These are phyloP conservation scores for Protea cynaroides DNA, from an alignment of 164 flowering plant species.

Conservation along the genomic window DNA sequence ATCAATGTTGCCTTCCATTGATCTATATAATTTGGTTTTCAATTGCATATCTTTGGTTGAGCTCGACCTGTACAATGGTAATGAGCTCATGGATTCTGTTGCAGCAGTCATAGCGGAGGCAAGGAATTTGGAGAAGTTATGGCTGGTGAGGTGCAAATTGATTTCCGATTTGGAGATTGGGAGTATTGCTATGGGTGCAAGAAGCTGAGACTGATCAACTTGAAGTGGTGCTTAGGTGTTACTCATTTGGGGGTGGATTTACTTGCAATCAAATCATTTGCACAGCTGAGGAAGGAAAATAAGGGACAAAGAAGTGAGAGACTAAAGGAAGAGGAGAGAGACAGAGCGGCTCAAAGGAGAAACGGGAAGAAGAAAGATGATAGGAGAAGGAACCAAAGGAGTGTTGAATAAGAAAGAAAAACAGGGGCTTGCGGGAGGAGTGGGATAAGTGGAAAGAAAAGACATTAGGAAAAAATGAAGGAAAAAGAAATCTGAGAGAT, in stretches of 20 bases:
- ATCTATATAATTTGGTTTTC: conserved; percentile 40
- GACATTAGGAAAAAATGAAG: too few relatives aligned
- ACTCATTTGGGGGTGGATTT: conserved; percentile 77
- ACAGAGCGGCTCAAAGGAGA: too few relatives aligned
- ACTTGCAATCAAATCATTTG: conserved; percentile 78
- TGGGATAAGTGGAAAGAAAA: too few relatives aligned
- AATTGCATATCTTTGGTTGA: conserved; percentile 53
- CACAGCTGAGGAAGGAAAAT: too few relatives aligned
- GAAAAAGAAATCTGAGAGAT: too few relatives aligned
- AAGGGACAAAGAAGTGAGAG: too few relatives aligned
- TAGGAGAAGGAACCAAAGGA: too few relatives aligned
- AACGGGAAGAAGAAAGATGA: too few relatives aligned
- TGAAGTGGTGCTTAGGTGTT: conserved; percentile 82
- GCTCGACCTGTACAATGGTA: conserved; percentile 65
- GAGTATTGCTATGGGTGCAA: conserved; percentile 79
- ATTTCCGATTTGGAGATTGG: conserved; percentile 84
- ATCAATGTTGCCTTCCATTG: conserved; percentile 33
- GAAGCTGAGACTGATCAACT: conserved; percentile 52
- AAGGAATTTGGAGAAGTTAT: conserved; percentile 58
- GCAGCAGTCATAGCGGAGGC: conserved; percentile 63
- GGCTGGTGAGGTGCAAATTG: conserved; percentile 78
- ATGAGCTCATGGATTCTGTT: conserved; percentile 52
- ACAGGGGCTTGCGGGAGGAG: too few relatives aligned
- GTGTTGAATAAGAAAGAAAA: too few relatives aligned
- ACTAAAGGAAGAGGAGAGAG: too few relatives aligned